Evolutionary conservation across 208 protist genomes (phyloP).

Genomic region (Crithidia fasciculata): DNA sequence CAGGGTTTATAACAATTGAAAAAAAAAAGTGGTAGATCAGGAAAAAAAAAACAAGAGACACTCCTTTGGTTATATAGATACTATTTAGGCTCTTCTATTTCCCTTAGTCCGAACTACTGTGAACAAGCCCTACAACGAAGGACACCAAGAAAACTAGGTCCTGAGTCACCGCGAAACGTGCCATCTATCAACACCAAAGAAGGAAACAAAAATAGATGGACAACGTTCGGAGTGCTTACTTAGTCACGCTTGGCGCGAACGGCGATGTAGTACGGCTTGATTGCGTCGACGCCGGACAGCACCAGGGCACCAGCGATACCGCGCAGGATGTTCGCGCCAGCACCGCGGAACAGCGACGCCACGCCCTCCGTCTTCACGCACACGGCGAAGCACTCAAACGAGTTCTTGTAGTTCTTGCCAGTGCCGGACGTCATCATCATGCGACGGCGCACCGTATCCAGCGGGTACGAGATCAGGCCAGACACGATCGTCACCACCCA

Average conservation of each 20-base stretch:
- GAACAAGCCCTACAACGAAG: conserved; percentile 8
- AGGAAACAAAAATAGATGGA: neutral
- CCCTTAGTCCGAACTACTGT: conserved; percentile 5
- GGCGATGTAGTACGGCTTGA: conserved; percentile 83
- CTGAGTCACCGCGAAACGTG: neutral
- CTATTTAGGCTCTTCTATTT: conserved; percentile 9
- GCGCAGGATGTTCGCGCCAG: conserved; percentile 80
- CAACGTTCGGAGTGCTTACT: neutral
- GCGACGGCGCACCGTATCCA: conserved; percentile 97
- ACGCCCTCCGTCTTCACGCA: conserved; percentile 70
- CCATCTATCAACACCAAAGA: neutral
- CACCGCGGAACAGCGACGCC: conserved; percentile 64
- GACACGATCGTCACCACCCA: conserved; percentile 76
- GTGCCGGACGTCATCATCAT: conserved; percentile 95
- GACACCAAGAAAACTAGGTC: neutral
- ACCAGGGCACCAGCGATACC: conserved; percentile 82
- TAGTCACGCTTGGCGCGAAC: conserved; percentile 45
- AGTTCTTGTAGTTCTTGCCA: conserved; percentile 76
- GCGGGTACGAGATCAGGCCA: conserved; percentile 93
- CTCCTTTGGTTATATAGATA: neutral
- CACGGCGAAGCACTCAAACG: conserved; percentile 65
- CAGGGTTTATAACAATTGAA: conserved; percentile 3
- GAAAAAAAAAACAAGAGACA: conserved; percentile 21
- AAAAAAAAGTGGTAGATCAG: conserved; percentile 11
- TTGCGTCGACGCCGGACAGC: conserved; percentile 79